Conservation (phyloP, 805 yeast genomes). For the Candida suzukii region DNA sequence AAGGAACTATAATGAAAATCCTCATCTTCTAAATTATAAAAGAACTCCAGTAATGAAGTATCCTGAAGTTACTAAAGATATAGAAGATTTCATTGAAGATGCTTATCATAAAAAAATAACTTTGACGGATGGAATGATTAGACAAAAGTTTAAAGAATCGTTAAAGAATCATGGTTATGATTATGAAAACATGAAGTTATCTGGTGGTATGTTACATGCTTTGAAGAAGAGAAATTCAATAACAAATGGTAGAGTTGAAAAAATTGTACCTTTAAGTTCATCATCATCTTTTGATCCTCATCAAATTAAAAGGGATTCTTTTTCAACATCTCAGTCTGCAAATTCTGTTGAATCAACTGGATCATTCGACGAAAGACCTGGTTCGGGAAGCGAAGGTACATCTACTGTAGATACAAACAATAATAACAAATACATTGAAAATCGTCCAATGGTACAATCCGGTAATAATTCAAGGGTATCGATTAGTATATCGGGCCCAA, state of each 20-base stretch:
- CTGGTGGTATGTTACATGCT: conserved; percentile 27
- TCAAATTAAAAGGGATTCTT: no score
- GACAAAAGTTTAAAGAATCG: conserved; percentile 9
- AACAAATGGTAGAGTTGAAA: conserved; percentile 7
- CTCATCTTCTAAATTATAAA: conserved; percentile 20
- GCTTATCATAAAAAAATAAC: conserved; percentile 7
- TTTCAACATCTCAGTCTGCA: no score
- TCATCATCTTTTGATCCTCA: no score
- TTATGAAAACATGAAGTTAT: conserved; percentile 15
- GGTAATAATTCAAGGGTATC: background rate
- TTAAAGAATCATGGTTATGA: conserved; percentile 16
- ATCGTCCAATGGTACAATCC: background rate
- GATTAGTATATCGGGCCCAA: background rate
- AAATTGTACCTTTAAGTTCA: no score
- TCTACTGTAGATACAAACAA: no score
- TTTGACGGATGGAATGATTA: conserved; percentile 22
- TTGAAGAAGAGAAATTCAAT: conserved; percentile 25
- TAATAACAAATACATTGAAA: no score
- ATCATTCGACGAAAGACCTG: no score
- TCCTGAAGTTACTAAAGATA: conserved; percentile 26
- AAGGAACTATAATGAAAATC: conserved; percentile 15
- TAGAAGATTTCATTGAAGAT: conserved; percentile 19
- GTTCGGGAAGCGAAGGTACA: no score
- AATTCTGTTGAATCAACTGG: no score
- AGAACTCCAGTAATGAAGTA: conserved; percentile 26